Base-by-base conservation (phyloP, 2,329 filamentous ascomycete species). In the Aspergillus awamori region DNA sequence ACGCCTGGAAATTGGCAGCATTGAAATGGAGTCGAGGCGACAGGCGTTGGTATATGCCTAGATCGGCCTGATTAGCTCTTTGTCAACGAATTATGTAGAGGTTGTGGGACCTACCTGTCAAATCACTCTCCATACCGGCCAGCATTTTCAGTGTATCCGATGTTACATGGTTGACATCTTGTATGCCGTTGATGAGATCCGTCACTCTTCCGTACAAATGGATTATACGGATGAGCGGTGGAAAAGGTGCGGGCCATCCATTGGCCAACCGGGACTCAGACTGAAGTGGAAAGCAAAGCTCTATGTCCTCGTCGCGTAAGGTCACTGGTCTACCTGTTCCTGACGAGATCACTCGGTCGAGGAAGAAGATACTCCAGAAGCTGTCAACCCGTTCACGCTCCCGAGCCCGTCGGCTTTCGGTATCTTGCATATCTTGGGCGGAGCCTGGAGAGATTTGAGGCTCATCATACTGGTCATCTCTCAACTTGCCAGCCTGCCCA, bases 301-400 rank as follows among this genome's bases (percentile, higher is more conserved):
- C 93, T 65, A 94, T 93, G 67, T 96, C 92, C 62, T 91, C 89
- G 70, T 96, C 91, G 53, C 89, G 87, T 30, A 96, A 83, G 0
- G 92, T 96, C 10, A 94, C 92, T 0, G 92, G 89, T 15, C 92
- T 84, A 8, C 93, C 93, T 0, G 92, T 95, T 0, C 92, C 92
- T 0, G 91, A 94, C 0, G 92, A 96, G 26, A 96, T 94, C 63
- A 94, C 89, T 20, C 92, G 85, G 70, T 97, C 92, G 1, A 96
- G 84, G 65, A 96, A 89, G 74, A 96, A 96, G 10, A 96, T 89
- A 4, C 91, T 89, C 92, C 92, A 97, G 67, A 96, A 93, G 0
- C 92, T 94, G 69, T 96, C 91, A 47, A 92, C 88, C 15, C 91
- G 86, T 71, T 96, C 92, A 64, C 92, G 87, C 68, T 96, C 92